Conservation (phyloP, 2,329 filamentous ascomycete genomes). For the Plenodomus tracheiphilus region DNA sequence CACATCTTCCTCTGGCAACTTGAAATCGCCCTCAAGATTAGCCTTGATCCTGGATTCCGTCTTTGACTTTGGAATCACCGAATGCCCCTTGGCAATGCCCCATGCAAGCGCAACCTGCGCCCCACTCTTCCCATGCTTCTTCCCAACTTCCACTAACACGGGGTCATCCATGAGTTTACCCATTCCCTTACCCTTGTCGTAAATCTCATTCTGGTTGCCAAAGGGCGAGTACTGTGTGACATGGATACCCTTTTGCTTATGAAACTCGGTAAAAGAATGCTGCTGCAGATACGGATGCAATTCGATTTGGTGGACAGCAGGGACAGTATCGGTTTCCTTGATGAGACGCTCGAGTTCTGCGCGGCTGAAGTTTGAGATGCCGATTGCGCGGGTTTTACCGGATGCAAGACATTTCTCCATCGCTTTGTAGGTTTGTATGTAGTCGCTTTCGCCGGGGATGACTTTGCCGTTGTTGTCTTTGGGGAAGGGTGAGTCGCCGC, state of each 20-base stretch:
- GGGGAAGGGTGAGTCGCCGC: constrained; percentile 66
- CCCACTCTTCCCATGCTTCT: constrained; percentile 68
- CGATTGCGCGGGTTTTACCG: constrained; percentile 36
- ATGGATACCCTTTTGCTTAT: constrained; percentile 36
- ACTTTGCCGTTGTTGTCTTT: constrained; percentile 48
- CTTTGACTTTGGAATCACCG: constrained; percentile 42
- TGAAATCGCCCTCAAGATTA: constrained; percentile 64
- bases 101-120: constrained; percentile 86
- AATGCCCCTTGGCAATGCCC: constrained; percentile 68
- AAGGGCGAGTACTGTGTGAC: constrained; percentile 41
- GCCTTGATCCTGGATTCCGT: constrained; percentile 34
- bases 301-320: constrained; percentile 39
- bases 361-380: constrained; percentile 40
- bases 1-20: constrained; percentile 71
- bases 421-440: constrained; percentile 41
- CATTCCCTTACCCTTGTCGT: constrained; percentile 33
- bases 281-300: constrained; percentile 38
- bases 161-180: constrained; percentile 49
- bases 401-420: constrained; percentile 46
- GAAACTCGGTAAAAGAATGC: constrained; percentile 26
- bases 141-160: constrained; percentile 69
- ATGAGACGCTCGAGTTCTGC: constrained; percentile 57
- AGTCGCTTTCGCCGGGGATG: constrained; percentile 28
- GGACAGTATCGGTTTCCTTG: constrained; percentile 40
- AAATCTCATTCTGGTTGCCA: constrained; percentile 41